Conservation (phyloP, 1,284 basidiomycete species). For the Heterobasidion parviporum region DNA sequence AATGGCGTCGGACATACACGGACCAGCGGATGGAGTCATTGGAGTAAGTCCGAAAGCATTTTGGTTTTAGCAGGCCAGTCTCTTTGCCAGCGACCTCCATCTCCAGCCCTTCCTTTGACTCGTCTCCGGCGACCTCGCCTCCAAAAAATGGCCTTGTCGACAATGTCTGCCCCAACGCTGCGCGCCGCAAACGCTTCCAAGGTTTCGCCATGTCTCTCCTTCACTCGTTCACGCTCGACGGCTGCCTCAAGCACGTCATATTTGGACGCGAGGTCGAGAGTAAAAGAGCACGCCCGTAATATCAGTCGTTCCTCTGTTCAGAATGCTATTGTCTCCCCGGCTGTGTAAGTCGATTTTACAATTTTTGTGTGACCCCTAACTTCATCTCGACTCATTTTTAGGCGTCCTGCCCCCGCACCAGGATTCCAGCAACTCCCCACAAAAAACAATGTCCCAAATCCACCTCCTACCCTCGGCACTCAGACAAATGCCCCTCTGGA, state of each 20-base stretch:
- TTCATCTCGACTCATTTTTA: constrained; percentile 19
- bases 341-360: constrained; percentile 34
- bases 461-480: constrained; percentile 35
- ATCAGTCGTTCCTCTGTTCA: constrained; percentile 61
- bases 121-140: constrained; percentile 2
- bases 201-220: constrained; percentile 25
- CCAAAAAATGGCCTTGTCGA: constrained; percentile 22
- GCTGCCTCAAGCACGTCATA: constrained; percentile 38
- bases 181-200: constrained; percentile 39
- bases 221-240: constrained; percentile 49
- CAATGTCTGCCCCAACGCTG: constrained; percentile 20
- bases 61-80: neutral
- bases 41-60: constrained; percentile 4
- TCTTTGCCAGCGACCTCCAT: neutral
- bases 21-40: neutral
- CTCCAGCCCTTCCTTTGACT: constrained; percentile 1
- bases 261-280: constrained; percentile 63
- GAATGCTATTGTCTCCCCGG: constrained; percentile 47
- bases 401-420: constrained; percentile 59
- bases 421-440: constrained; percentile 60
- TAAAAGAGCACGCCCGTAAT: constrained; percentile 56
- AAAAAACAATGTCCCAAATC: constrained; percentile 38
- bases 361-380: neutral
- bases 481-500: constrained; percentile 49
- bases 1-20: constrained; percentile 5